phyloP scores from a whole-genome alignment of 768 basidiomycete species.

The Mycena galericulata region DNA sequence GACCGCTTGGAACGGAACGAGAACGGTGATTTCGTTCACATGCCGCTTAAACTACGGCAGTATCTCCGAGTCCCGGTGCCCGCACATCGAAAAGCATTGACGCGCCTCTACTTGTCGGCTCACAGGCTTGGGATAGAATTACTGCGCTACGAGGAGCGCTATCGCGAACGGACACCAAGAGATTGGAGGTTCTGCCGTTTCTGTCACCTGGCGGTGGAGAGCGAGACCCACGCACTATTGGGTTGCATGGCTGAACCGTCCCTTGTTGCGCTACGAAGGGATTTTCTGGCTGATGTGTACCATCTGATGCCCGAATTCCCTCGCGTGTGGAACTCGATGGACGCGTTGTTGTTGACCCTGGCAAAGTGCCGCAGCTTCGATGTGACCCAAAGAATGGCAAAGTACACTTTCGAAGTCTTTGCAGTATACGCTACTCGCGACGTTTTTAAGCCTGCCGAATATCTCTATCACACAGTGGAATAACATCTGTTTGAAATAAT shows the following conservation, averaged over 20 bases:
- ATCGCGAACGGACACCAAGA: background rate
- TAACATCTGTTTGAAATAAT: background rate
- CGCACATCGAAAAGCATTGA: background rate
- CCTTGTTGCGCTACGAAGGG: background rate
- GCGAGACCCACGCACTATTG: background rate
- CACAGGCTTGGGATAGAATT: background rate
- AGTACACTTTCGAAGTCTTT: background rate
- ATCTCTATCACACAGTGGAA: background rate
- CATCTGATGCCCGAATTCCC: background rate
- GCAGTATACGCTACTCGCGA: background rate
- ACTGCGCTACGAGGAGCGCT: background rate
- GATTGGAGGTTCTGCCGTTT: background rate
- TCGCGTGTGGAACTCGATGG: background rate
- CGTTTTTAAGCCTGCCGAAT: background rate
- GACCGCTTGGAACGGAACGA: background rate
- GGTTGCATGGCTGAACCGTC: background rate
- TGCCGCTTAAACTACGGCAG: background rate
- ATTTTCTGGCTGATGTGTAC: background rate
- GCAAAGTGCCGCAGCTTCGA: background rate
- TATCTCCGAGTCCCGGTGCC: conserved; percentile 4
- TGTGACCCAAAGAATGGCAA: background rate
- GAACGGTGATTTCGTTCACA: background rate
- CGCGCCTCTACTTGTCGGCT: background rate
- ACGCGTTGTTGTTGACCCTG: background rate
- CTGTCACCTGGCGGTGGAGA: background rate